Percentiles rank a stretch among this genome's conserved stretches.
Conservation (phyloP, 441 rosid species). For the Eutrema salsugineum region DNA sequence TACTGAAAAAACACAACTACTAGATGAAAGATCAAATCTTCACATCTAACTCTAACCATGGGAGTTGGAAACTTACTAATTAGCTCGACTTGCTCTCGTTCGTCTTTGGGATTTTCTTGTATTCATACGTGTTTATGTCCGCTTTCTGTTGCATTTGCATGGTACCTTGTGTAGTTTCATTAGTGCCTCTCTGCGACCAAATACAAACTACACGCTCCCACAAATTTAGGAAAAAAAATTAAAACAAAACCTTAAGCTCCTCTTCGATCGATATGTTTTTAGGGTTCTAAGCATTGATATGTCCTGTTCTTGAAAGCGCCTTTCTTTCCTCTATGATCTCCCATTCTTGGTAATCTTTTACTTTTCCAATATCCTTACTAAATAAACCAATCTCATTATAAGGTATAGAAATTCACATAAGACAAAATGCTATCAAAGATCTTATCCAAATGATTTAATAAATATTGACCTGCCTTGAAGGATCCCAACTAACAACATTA, state of each 20-base stretch:
- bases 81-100: not conserved
- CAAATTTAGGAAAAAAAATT: not conserved
- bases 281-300: not conserved
- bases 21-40: not conserved
- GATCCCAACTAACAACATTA: too few relatives aligned
- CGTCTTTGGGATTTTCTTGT: not conserved
- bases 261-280: not conserved
- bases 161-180: too few relatives aligned
- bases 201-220: not conserved
- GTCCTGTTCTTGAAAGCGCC: not conserved
- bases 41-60: not conserved
- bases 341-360: too few relatives aligned
- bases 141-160: not conserved
- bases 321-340: too few relatives aligned
- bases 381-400: not conserved
- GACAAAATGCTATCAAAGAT: too few relatives aligned
- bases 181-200: not conserved
- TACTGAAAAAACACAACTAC: not conserved
- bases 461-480: too few relatives aligned
- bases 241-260: not conserved
- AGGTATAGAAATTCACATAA: too few relatives aligned
- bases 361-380: not conserved
- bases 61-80: not conserved
- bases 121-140: not conserved
- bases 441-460: too few relatives aligned